Base-by-base conservation (phyloP, 2,329 filamentous ascomycete species). In the Colletotrichum plurivorum region DNA sequence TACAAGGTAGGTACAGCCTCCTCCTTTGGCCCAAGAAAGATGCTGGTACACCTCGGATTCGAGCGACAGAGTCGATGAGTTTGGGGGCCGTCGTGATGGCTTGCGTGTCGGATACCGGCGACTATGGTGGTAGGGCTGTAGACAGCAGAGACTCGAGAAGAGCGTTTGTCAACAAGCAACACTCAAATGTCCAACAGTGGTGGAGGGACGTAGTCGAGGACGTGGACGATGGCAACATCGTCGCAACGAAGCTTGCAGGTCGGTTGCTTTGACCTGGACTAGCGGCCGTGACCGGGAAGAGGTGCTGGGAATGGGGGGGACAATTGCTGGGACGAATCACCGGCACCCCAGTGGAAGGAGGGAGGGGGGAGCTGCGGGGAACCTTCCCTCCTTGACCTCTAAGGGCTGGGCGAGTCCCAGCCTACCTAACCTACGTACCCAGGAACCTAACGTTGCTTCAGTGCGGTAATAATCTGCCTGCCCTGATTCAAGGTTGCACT, bases 1-100 rank as follows among this genome's bases (percentile, higher is more conserved):
- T 39, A 56, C 51, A 55, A 45, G 55, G 41, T n/a, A 22, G 18
- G 39, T 69, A 59, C 65, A 67, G 67, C 62, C 67, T 67, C 62
- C 22, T 67, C 54, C 36, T 63, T 49, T 8, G 13, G 13, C 49
- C 12, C 49, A 15, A 22, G 31, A 36, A 36, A 16, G 25, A 10
- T 31, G 20, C 15, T 6, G 10, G n/a, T 8, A 10, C 18, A 48
- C 18, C 18, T 25, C n/a, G n/a, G n/a, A 54, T 22, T 22, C 49
- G 46, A 39, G 36, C 22, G 6, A 12, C 59, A 27, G 13, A 52
- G 20, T 36, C 43, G 16, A 58, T 10, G 49, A 25, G 43, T 12
- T 51, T 64, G 51, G 60, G 49, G 61, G 65, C 48, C 39, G 31
- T 58, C 54, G 39, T 55, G 48, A 59, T 60, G 61, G 66, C 41